Evolutionary conservation across 179 eudicot species (phyloP).

Genomic region (Camellia oleifera): DNA sequence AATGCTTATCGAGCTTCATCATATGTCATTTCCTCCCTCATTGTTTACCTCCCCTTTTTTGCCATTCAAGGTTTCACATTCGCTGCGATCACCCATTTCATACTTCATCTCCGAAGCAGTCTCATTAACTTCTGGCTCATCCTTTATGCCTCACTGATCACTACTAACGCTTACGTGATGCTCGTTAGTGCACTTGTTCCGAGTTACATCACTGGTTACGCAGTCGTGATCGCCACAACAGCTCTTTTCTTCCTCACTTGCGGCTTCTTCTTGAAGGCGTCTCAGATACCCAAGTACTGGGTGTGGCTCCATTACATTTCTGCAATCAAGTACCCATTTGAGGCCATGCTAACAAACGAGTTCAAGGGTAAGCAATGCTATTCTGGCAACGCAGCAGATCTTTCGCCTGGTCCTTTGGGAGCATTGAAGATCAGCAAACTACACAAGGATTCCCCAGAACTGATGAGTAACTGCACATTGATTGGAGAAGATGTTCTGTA

Average conservation of each 20-base stretch:
- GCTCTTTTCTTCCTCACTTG: conserved; percentile 58
- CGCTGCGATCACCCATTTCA: conserved; percentile 39
- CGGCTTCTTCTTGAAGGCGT: conserved; percentile 47
- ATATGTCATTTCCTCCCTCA: conserved; percentile 51
- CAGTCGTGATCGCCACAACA: conserved; percentile 52
- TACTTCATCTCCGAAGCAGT: conserved; percentile 31
- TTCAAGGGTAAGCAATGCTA: conserved; percentile 41
- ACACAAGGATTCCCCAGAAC: conserved; percentile 10
- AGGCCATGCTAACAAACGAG: conserved; percentile 44
- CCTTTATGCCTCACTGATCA: conserved; percentile 45
- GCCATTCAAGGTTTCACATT: conserved; percentile 55
- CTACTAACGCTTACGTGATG: conserved; percentile 53
- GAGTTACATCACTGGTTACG: conserved; percentile 58
- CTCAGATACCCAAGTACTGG: conserved; percentile 46
- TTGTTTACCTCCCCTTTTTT: conserved; percentile 56
- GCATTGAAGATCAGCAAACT: conserved; percentile 30
- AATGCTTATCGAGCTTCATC: conserved; percentile 57
- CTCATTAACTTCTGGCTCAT: conserved; percentile 42
- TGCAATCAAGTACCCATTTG: conserved; percentile 55
- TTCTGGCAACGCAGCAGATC: conserved; percentile 24
- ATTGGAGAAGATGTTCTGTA: conserved; percentile 46
- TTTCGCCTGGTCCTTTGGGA: conserved; percentile 50
- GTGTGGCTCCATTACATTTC: conserved; percentile 52
- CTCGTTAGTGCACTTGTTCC: conserved; percentile 54
- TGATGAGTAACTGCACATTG: conserved; percentile 27